phyloP scores from a whole-genome alignment of 2,329 filamentous ascomycete genomes.

The Aspergillus sp. region DNA sequence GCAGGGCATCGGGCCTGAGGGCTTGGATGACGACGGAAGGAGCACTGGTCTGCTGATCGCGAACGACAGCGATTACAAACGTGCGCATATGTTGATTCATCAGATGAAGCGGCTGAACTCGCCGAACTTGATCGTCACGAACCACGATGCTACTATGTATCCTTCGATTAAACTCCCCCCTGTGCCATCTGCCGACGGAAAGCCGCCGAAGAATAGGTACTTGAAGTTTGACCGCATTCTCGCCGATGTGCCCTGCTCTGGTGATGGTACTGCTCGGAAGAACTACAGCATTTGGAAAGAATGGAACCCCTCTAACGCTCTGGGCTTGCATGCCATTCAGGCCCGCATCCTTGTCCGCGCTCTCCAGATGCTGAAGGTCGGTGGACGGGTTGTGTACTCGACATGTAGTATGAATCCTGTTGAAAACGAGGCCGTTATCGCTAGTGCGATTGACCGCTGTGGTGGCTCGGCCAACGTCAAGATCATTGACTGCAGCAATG shows the following conservation, averaged over 20 bases:
- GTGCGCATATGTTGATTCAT: constrained; percentile 93
- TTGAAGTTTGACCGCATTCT: constrained; percentile 96
- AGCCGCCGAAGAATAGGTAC: constrained; percentile 55
- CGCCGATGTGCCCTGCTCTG: constrained; percentile 93
- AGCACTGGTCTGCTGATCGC: constrained; percentile 87
- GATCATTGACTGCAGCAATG: constrained; percentile 72
- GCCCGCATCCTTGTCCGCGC: constrained; percentile 83
- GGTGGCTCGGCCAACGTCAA: constrained; percentile 74
- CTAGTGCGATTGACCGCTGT: constrained; percentile 80
- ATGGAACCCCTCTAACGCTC: constrained; percentile 78
- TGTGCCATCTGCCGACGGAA: constrained; percentile 45
- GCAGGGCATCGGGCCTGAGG: constrained; percentile 41
- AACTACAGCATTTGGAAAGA: constrained; percentile 92
- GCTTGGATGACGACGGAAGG: constrained; percentile 65
- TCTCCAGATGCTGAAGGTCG: constrained; percentile 90
- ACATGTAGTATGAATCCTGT: constrained; percentile 99
- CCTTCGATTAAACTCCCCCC: constrained; percentile 80
- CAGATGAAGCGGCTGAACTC: constrained; percentile 96
- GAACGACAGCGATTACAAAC: constrained; percentile 94
- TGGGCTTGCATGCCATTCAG: constrained; percentile 82
- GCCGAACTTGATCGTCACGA: constrained; percentile 92
- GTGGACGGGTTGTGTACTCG: constrained; percentile 91
- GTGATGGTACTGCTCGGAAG: constrained; percentile 88
- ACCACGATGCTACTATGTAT: constrained; percentile 94
- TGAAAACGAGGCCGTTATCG: constrained; percentile 89